Percentiles rank a stretch among this genome's conserved stretches.
phyloP scores from a whole-genome alignment of 495 filamentous ascomycete genomes.

The Astrothelium subdiscretum region DNA sequence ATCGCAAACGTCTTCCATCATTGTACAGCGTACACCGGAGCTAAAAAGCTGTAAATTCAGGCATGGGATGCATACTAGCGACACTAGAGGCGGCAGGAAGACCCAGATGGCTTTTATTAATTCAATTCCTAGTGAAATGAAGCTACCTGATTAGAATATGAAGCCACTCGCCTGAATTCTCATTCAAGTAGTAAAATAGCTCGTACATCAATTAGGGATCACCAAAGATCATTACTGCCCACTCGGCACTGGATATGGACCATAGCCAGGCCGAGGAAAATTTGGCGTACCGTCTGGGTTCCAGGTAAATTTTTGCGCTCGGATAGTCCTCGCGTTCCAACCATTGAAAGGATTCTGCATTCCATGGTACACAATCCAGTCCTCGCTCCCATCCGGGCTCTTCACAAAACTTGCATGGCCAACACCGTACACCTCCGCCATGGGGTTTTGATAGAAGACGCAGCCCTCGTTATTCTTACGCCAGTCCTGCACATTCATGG shows the following conservation, averaged over 20 bases:
- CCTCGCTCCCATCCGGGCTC: slow-evolving; percentile 35
- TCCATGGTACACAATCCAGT: slow-evolving; percentile 41
- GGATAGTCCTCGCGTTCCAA: slow-evolving; percentile 30
- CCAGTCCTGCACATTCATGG: slow-evolving; percentile 38
- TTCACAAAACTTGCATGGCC: slow-evolving; percentile 39
- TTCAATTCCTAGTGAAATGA: too few species aligned
- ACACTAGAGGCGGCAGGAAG: too few species aligned
- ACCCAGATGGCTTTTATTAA: too few species aligned
- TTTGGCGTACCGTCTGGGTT: slow-evolving; percentile 28
- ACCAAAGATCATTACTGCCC: slow-evolving; percentile 13
- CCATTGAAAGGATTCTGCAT: slow-evolving; percentile 28
- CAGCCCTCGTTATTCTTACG: slow-evolving; percentile 33
- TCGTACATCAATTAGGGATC: not conserved
- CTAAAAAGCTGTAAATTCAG: too few species aligned
- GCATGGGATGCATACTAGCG: too few species aligned
- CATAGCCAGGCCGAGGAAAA: slow-evolving; percentile 31
- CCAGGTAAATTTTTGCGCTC: slow-evolving; percentile 31
- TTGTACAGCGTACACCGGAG: too few species aligned
- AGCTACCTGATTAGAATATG: too few species aligned
- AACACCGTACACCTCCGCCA: slow-evolving; percentile 33
- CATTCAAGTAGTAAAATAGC: too few species aligned
- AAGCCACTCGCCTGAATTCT: too few species aligned
- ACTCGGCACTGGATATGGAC: slow-evolving; percentile 27
- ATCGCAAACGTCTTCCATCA: too few species aligned
- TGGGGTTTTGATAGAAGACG: slow-evolving; percentile 40